Base-by-base conservation (phyloP, 1,284 basidiomycete genomes). In the Ceratobasidium sp. region DNA sequence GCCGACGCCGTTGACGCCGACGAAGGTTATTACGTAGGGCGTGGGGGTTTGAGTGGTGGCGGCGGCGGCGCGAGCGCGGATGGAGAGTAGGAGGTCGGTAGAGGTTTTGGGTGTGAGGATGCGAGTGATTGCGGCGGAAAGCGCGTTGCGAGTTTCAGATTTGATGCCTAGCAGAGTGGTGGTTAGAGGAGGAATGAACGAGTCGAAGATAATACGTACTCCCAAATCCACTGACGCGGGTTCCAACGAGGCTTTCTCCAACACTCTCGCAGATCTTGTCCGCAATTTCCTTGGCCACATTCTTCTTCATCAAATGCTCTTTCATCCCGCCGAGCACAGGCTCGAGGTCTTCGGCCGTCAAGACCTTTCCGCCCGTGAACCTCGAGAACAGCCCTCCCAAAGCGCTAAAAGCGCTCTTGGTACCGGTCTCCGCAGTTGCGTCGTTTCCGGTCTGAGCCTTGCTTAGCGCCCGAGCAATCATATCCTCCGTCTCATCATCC, bases 1-100 rank as follows among this genome's bases (percentile, higher is more conserved):
- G 70, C 98, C 98, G 26, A 99, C 98, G 28, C 98, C 98, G 83
- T 99, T 99, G 69, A 99, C 98, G n/a, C 98, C 98, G 59, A 99
- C 97, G 84, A 99, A 99, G 0, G 96, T 93, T 82, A 99, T 94
- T 80, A 92, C 92, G 85, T 99, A 99, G 0, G 96, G 97, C 81
- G 92, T 87, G 17, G 94, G 91, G 26, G 83, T 81, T 82, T 84
- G 82, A 50, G 93, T 84, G 2, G 93, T 91, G 0, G 92, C 91
- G 0, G 91, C 89, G 5, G 93, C 84, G 10, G 59, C 65, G 81
- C 94, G 95, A 13, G 89, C 91, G 73, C 92, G 88, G 81, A 95
- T 90, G 78, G 93, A 91, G 56, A 98, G 89, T 10, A 99, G 87
- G 52, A 99, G 89, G 85, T 99, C 98, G 17, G 97, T 99, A 0